These are phyloP conservation scores for Lupinus albus DNA, from an alignment of 306 rosid species.

Conservation along the genomic window DNA sequence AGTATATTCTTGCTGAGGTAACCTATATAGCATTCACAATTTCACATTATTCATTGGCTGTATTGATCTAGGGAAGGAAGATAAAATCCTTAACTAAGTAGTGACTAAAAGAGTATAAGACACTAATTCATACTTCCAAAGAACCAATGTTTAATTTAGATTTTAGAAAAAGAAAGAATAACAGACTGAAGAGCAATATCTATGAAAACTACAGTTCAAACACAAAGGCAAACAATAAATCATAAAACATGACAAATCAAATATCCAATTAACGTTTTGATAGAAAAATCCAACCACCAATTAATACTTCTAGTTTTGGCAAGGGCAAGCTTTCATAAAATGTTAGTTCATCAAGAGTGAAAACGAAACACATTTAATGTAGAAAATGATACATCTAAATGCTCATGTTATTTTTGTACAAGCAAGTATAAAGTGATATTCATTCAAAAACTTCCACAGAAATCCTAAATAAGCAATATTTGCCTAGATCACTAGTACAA, in stretches of 20 bases:
- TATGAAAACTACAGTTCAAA: constrained; percentile 37
- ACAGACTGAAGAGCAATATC: constrained; percentile 21
- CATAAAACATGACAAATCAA: constrained; percentile 27
- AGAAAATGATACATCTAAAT: no score
- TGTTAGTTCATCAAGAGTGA: constrained; percentile 34
- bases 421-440: constrained; percentile 39
- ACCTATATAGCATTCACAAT: constrained; percentile 16
- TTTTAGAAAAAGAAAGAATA: constrained; percentile 31
- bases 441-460: constrained; percentile 3
- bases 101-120: not conserved
- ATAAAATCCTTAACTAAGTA: constrained; percentile 16
- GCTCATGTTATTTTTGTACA: constrained; percentile 7
- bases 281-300: constrained; percentile 16
- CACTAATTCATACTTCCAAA: constrained; percentile 35
- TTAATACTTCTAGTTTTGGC: constrained; percentile 23
- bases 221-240: constrained; percentile 7
- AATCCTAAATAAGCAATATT: constrained; percentile 6
- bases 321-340: constrained; percentile 19
- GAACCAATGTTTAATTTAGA: constrained; percentile 23
- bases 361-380: constrained; percentile 35
- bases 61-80: constrained; percentile 15
- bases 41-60: constrained; percentile 12
- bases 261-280: constrained; percentile 17
- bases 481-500: not conserved
- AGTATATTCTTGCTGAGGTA: constrained; percentile 2